Conservation (phyloP, 805 yeast species). For the Helenozyma baotianmanensis region DNA sequence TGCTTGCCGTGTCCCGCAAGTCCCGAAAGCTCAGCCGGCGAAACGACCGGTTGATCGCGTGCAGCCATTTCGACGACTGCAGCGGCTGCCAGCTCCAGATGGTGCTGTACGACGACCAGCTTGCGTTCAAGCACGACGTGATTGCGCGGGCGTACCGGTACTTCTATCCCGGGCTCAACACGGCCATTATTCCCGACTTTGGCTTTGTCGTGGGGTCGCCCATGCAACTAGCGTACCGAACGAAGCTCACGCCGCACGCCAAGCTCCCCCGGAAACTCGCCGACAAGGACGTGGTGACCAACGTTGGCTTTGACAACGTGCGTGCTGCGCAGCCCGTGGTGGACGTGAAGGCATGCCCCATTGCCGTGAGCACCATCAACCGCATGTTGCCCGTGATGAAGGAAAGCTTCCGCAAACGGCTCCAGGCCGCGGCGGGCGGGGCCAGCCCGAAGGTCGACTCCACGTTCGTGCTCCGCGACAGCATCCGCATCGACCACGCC, state of each 20-base stretch:
- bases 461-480: conserved; percentile 31
- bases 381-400: conserved; percentile 16
- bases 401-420: conserved; percentile 4
- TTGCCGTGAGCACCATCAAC: conserved; percentile 32
- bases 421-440: neutral
- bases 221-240: conserved; percentile 33
- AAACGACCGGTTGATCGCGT: conserved; percentile 24
- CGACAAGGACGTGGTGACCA: conserved; percentile 7
- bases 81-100: conserved; percentile 42
- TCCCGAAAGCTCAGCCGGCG: conserved; percentile 12
- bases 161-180: conserved; percentile 25
- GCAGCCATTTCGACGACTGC: conserved; percentile 34
- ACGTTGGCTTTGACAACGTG: conserved; percentile 30
- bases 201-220: conserved; percentile 33
- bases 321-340: conserved; percentile 20
- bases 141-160: conserved; percentile 32
- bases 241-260: conserved; percentile 41
- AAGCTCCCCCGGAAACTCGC: conserved; percentile 10
- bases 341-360: conserved; percentile 34
- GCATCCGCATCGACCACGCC: conserved; percentile 22
- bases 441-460: conserved; percentile 4
- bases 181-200: conserved; percentile 9
- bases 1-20: conserved; percentile 16
- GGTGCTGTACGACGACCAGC: conserved; percentile 36
- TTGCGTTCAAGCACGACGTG: conserved; percentile 24